These are phyloP conservation scores for Elymus sibiricus DNA, from an alignment of 176 grass and related monocot genomes.

Conservation along the genomic window DNA sequence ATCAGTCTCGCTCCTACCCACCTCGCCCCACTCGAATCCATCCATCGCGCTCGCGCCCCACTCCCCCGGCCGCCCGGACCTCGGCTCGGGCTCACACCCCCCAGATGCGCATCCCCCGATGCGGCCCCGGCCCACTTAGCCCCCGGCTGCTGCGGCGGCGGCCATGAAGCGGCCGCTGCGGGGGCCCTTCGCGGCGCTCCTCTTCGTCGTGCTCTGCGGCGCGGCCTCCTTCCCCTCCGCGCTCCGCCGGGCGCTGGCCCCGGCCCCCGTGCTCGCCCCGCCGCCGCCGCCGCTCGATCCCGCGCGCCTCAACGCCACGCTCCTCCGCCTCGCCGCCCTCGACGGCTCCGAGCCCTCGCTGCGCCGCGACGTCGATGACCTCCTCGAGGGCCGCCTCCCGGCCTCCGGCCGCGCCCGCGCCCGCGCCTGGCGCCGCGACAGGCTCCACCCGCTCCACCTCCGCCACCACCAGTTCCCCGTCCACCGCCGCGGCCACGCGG, in stretches of 20 bases:
- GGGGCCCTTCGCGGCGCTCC: slow-evolving; percentile 46
- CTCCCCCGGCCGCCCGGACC: neutral
- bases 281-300: neutral
- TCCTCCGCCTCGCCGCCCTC: slow-evolving; percentile 58
- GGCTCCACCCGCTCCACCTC: slow-evolving; percentile 38
- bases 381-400: slow-evolving; percentile 68
- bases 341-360: slow-evolving; percentile 50
- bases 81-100: neutral
- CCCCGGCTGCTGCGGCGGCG: slow-evolving; percentile 13
- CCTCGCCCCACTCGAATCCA: neutral
- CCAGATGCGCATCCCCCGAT: slow-evolving; percentile 33
- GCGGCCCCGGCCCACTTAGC: slow-evolving; percentile 24
- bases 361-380: slow-evolving; percentile 58
- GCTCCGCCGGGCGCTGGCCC: slow-evolving; percentile 10
- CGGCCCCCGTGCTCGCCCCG: neutral
- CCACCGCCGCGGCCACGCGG: slow-evolving; percentile 36
- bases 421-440: slow-evolving; percentile 40
- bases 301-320: slow-evolving; percentile 53
- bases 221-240: slow-evolving; percentile 27
- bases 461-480: slow-evolving; percentile 37
- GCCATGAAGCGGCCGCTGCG: slow-evolving; percentile 55
- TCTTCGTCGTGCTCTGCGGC: slow-evolving; percentile 45
- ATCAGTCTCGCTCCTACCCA: neutral
- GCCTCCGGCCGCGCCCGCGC: slow-evolving; percentile 21
- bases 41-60: neutral